Percentiles rank a stretch among this genome's conserved stretches.
phyloP scores from a whole-genome alignment of 2,329 filamentous ascomycete species.

The Monosporascus sp. region DNA sequence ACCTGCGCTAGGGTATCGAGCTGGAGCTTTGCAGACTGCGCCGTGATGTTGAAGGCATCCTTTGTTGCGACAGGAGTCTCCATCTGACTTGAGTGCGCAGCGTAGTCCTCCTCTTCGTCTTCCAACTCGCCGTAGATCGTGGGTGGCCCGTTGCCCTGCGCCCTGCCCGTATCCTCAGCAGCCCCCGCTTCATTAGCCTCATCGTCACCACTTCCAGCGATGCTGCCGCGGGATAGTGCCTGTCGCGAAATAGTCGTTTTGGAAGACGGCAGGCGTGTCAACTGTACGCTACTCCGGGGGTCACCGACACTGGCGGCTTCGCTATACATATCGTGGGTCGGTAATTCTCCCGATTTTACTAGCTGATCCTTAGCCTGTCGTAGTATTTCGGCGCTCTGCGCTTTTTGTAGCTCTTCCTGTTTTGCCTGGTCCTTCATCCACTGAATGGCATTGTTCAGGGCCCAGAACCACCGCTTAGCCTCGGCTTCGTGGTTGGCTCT shows the following conservation, averaged over 20 bases:
- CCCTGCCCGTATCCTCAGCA: slow-evolving; percentile 35
- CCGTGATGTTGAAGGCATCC: slow-evolving; percentile 94
- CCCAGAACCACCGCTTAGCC: slow-evolving; percentile 98
- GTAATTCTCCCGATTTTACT: slow-evolving; percentile 43
- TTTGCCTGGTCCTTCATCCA: slow-evolving; percentile 96
- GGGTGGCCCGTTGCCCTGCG: slow-evolving; percentile 29
- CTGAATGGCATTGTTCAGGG: slow-evolving; percentile 96
- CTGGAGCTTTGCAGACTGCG: slow-evolving; percentile 88
- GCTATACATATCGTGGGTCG: slow-evolving; percentile 41
- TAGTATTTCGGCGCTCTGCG: slow-evolving; percentile 68
- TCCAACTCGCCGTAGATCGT: slow-evolving; percentile 33
- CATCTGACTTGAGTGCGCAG: slow-evolving; percentile 73
- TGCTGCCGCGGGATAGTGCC: slow-evolving; percentile 36
- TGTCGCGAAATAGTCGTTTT: slow-evolving; percentile 22
- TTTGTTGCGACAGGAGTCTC: slow-evolving; percentile 72
- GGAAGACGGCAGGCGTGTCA: slow-evolving; percentile 35
- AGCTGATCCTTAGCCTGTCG: slow-evolving; percentile 77
- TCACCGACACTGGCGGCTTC: slow-evolving; percentile 49
- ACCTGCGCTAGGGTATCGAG: slow-evolving; percentile 86
- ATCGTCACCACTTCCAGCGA: slow-evolving; percentile 44
- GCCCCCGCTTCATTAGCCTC: slow-evolving; percentile 43
- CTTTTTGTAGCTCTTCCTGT: slow-evolving; percentile 75
- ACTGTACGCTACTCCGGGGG: slow-evolving; percentile 39
- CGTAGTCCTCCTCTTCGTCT: slow-evolving; percentile 64
- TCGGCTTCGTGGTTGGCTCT: slow-evolving; percentile 98